Evolutionary conservation across 2,329 filamentous ascomycete species (phyloP).

Genomic region (Madurella mycetomatis): DNA sequence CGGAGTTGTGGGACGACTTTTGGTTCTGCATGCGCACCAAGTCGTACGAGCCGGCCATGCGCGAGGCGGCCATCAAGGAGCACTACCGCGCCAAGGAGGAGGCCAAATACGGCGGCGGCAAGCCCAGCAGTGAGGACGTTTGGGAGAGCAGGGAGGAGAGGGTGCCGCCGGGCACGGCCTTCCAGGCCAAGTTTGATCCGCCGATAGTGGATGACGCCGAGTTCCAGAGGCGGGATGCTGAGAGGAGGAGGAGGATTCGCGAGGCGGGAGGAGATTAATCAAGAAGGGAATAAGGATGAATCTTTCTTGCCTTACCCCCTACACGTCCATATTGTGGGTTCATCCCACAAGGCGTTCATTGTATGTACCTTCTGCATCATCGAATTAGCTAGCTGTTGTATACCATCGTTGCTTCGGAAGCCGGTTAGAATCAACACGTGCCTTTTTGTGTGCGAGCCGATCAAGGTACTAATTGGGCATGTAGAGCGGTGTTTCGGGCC

Average conservation of each 20-base stretch:
- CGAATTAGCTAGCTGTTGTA: too few relatives aligned
- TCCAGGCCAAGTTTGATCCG: slow-evolving; percentile 38
- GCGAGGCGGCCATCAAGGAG: slow-evolving; percentile 58
- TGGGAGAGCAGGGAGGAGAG: slow-evolving; percentile 71
- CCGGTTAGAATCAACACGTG: too few relatives aligned
- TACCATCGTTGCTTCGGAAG: too few relatives aligned
- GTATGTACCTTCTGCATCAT: too few relatives aligned
- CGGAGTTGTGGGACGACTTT: slow-evolving; percentile 86
- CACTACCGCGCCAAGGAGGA: slow-evolving; percentile 64
- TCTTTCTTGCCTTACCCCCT: background rate
- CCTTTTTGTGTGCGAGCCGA: too few relatives aligned
- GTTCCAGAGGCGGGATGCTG: slow-evolving; percentile 36
- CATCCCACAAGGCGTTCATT: too few relatives aligned
- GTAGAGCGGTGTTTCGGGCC: too few relatives aligned
- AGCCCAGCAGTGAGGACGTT: slow-evolving; percentile 78
- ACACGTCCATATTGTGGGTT: too few relatives aligned
- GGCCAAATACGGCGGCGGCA: slow-evolving; percentile 59
- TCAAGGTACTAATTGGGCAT: too few relatives aligned
- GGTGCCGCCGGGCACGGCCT: slow-evolving; percentile 47
- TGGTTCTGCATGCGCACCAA: slow-evolving; percentile 95
- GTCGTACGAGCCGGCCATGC: slow-evolving; percentile 54
- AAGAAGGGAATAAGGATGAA: slow-evolving; percentile 21
- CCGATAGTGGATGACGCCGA: slow-evolving; percentile 39
- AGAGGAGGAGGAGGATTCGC: slow-evolving; percentile 35
- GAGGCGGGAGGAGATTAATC: slow-evolving; percentile 18